Conservation (phyloP, 768 basidiomycete species). For the Termitomyces sp. region DNA sequence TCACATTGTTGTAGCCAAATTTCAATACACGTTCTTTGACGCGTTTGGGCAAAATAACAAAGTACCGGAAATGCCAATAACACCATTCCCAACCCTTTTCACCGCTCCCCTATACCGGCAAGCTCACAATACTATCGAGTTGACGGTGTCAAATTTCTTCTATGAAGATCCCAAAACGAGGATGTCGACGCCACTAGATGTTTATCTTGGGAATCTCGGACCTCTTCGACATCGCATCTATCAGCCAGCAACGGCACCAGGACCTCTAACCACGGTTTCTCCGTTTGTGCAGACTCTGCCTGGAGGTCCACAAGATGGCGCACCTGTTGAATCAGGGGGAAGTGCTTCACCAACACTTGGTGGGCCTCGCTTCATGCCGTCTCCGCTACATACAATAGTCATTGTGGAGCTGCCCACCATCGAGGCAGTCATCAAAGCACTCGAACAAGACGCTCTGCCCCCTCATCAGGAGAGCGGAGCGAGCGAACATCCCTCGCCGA, state of each 20-base stretch:
- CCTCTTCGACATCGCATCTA: conserved; percentile 77
- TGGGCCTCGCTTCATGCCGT: conserved; percentile 45
- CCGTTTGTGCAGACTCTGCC: conserved; percentile 48
- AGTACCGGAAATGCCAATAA: conserved; percentile 76
- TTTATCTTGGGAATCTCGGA: conserved; percentile 87
- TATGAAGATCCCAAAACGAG: conserved; percentile 67
- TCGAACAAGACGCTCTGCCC: conserved; percentile 65
- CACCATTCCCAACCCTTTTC: conserved; percentile 86
- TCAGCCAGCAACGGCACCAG: conserved; percentile 58
- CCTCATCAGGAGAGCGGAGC: conserved; percentile 32
- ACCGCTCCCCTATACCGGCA: conserved; percentile 73
- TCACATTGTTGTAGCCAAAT: conserved; percentile 56
- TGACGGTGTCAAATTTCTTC: conserved; percentile 87
- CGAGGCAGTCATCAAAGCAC: conserved; percentile 68
- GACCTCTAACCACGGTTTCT: conserved; percentile 59
- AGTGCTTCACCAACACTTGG: conserved; percentile 23
- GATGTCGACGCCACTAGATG: conserved; percentile 67
- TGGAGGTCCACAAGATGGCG: conserved; percentile 30
- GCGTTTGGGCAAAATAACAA: conserved; percentile 76
- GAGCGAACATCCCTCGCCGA: conserved; percentile 28
- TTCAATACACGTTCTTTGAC: conserved; percentile 93
- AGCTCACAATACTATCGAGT: conserved; percentile 67
- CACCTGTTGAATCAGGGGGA: conserved; percentile 23
- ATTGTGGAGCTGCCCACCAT: conserved; percentile 82
- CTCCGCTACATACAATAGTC: conserved; percentile 71